Evolutionary conservation across 352 stramenopile species (phyloP).

Genomic region (Pythium dissimile): DNA sequence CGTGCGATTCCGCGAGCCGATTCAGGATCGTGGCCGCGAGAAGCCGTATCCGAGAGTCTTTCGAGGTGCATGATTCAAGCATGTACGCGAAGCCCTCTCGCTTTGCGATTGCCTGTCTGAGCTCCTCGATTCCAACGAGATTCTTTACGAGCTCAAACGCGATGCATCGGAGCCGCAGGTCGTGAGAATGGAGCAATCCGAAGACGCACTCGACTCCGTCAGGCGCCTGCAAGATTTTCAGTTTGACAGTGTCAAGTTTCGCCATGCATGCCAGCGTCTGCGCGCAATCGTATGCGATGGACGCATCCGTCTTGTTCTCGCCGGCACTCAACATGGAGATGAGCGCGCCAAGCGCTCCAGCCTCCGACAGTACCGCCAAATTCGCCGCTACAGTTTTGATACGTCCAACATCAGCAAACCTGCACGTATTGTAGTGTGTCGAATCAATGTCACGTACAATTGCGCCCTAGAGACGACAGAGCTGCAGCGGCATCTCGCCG

Average conservation of each 20-base stretch:
- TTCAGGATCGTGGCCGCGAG: constrained; percentile 57
- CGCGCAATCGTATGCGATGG: constrained; percentile 62
- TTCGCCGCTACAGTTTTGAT: constrained; percentile 45
- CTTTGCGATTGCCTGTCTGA: constrained; percentile 56
- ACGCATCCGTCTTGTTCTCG: constrained; percentile 47
- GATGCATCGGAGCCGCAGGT: constrained; percentile 44
- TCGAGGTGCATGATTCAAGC: constrained; percentile 51
- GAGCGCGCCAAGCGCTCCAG: constrained; percentile 66
- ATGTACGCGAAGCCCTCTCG: constrained; percentile 68
- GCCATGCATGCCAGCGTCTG: constrained; percentile 60
- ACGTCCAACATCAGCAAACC: background rate
- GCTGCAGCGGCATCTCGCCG: constrained; percentile 71
- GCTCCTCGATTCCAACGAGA: constrained; percentile 57
- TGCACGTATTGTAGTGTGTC: background rate
- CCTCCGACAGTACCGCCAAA: constrained; percentile 58
- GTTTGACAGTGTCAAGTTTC: constrained; percentile 44
- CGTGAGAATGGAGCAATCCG: constrained; percentile 46
- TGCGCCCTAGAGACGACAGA: constrained; percentile 68
- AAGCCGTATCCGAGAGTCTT: constrained; percentile 50
- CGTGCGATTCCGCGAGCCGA: constrained; percentile 43
- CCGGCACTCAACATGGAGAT: constrained; percentile 64
- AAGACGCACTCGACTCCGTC: constrained; percentile 72
- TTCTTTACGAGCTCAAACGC: constrained; percentile 61
- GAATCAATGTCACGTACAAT: constrained; percentile 30
- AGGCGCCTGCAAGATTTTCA: constrained; percentile 60